phyloP scores from a whole-genome alignment of 495 filamentous ascomycete species.

The Aspergillus biplanus region DNA sequence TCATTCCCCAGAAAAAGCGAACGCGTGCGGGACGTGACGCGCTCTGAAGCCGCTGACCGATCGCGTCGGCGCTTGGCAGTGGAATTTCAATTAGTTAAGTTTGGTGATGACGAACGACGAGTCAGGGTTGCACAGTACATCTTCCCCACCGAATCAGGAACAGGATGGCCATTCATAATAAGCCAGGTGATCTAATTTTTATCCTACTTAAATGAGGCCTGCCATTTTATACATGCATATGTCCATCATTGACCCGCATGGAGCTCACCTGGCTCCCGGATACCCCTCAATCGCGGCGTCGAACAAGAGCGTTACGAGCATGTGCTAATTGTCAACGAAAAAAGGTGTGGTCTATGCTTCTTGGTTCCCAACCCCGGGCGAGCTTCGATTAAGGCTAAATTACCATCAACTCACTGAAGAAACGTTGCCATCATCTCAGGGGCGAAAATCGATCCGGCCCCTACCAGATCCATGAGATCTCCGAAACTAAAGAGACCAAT shows the following conservation, averaged over 20 bases:
- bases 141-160: background rate
- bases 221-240: background rate
- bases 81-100: background rate
- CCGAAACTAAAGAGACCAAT: background rate
- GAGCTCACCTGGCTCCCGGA: constrained; percentile 46
- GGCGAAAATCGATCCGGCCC: constrained; percentile 9
- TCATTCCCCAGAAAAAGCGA: background rate
- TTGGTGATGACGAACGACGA: background rate
- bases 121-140: background rate
- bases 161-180: too few species aligned
- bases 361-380: background rate
- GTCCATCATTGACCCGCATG: constrained; percentile 25
- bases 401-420: constrained; percentile 27
- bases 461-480: constrained; percentile 2
- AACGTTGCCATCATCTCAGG: constrained; percentile 40
- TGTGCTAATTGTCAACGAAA: constrained; percentile 41
- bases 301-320: constrained; percentile 38
- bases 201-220: too few species aligned
- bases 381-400: background rate
- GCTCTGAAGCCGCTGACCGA: background rate
- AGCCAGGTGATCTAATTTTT: too few species aligned
- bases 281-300: constrained; percentile 40
- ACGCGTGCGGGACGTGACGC: constrained; percentile 5
- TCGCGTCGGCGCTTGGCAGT: background rate
- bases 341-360: constrained; percentile 32